Base-by-base conservation (phyloP, 768 basidiomycete genomes). In the Tephrocybe sp. region DNA sequence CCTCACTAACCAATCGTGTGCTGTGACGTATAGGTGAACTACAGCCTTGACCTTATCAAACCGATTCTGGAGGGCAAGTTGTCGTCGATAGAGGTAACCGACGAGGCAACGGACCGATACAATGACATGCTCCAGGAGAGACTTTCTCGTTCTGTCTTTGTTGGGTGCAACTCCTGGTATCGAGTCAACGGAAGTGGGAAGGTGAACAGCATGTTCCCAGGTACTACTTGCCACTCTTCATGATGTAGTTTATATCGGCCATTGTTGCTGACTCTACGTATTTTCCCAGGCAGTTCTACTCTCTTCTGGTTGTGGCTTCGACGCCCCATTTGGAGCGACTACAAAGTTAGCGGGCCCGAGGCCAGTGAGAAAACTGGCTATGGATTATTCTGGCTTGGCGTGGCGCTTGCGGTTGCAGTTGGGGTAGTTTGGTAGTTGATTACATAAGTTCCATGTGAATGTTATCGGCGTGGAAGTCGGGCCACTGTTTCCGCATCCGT, bases 101-200 rank as follows among this genome's bases (percentile, higher is more conserved):
- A 41, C n/a, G 40, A 33, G n/a, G 58, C 63, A 10, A 58, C 62
- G 18, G 57, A 61, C 20, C 51, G 40, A 26, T 64, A 64, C 47
- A 62, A 64, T 44, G 45, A 51, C 6, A 51, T 53, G 21, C 50
- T 66, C 17, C 58, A 65, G 45, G 25, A 47, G 24, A 51, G 54
- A 28, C 57, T 63, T 17, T 50, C 62, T 3, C 42, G 48, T 17
- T 65, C 63, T 46, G 62, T 66, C 6, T 67, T 65, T 17, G 33
- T 60, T 28, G 57, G 65, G 8, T 77, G 73, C 53, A 44, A 55
- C 17, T 75, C 76, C 11, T 79, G 74, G 74, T 73, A 76, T 54
- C 70, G 71, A 1, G 61, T 59, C 1, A 65, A 64, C 7, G 64
- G 68, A 5, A 63, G 47, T 5, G 76, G 76, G 3, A 76, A 71